These are phyloP conservation scores for Leccinum variicolor DNA, from an alignment of 768 basidiomycete genomes.

Conservation along the genomic window DNA sequence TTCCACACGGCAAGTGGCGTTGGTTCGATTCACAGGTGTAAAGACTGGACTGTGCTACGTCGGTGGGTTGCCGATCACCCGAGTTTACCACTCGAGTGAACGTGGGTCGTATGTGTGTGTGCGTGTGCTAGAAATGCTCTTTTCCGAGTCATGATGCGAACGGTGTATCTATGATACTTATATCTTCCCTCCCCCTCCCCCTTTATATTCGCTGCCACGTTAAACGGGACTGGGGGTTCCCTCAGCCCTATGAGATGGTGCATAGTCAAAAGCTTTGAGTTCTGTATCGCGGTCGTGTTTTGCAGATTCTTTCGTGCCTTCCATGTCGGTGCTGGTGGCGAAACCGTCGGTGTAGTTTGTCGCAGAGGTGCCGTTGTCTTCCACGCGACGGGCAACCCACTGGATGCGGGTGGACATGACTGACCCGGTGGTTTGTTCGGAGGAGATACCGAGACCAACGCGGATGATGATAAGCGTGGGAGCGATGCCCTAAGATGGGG, in stretches of 20 bases:
- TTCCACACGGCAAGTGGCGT: constrained; percentile 30
- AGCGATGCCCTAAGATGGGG: constrained; percentile 28
- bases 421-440: constrained; percentile 17
- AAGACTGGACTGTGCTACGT: constrained; percentile 33
- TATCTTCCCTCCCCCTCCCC: not conserved
- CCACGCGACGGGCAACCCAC: constrained; percentile 16
- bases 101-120: not conserved
- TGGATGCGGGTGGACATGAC: constrained; percentile 23
- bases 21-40: constrained; percentile 31
- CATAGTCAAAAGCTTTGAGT: not conserved
- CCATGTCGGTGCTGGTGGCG: constrained; percentile 17
- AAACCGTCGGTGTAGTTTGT: constrained; percentile 22
- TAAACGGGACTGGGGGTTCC: not conserved
- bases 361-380: constrained; percentile 13
- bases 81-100: constrained; percentile 22
- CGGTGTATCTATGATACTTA: not conserved
- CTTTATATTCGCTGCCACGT: not conserved
- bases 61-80: constrained; percentile 27
- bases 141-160: not conserved
- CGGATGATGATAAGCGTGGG: constrained; percentile 36
- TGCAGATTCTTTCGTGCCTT: constrained; percentile 8
- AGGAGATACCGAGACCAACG: constrained; percentile 30
- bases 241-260: not conserved
- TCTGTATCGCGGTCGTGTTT: constrained; percentile 1
- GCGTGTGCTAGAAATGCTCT: not conserved